Evolutionary conservation across 2,329 filamentous ascomycete genomes (phyloP).

Genomic region (Microcera coccophila): DNA sequence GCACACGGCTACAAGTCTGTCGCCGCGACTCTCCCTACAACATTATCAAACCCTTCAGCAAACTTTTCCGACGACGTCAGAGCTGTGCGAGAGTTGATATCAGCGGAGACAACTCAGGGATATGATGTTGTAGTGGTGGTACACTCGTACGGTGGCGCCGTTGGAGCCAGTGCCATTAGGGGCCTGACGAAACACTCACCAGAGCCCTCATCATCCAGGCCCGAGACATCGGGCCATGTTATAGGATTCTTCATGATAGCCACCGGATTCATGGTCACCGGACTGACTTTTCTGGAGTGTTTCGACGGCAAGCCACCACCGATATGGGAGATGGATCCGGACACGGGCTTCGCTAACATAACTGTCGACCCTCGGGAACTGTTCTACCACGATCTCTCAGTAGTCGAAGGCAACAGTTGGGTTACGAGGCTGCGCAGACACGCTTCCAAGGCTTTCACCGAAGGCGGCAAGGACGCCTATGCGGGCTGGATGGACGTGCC

Average conservation of each 20-base stretch:
- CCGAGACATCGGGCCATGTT: slow-evolving; percentile 31
- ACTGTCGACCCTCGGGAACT: slow-evolving; percentile 36
- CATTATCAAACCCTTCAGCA: slow-evolving; percentile 28
- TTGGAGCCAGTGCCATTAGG: slow-evolving; percentile 44
- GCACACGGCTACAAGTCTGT: slow-evolving; percentile 32
- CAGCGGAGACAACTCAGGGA: slow-evolving; percentile 33
- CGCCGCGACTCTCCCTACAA: slow-evolving; percentile 38
- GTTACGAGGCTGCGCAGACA: slow-evolving; percentile 38
- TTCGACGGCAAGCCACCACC: slow-evolving; percentile 42
- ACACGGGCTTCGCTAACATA: slow-evolving; percentile 41
- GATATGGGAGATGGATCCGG: slow-evolving; percentile 35
- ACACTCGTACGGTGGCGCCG: slow-evolving; percentile 48
- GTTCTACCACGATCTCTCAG: slow-evolving; percentile 49
- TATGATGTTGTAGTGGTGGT: slow-evolving; percentile 44
- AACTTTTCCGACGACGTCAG: slow-evolving; percentile 42
- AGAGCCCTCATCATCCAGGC: not conserved
- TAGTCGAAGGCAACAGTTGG: slow-evolving; percentile 42
- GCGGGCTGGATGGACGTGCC: slow-evolving; percentile 47
- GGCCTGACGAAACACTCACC: slow-evolving; percentile 32
- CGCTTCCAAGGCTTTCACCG: slow-evolving; percentile 41
- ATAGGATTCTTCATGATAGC: slow-evolving; percentile 44
- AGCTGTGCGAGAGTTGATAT: slow-evolving; percentile 35
- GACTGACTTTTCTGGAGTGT: slow-evolving; percentile 38
- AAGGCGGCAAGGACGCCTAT: slow-evolving; percentile 42
- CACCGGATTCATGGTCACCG: slow-evolving; percentile 40